phyloP scores from a whole-genome alignment of 1,284 basidiomycete species.

The Marasmius tenuissimus region DNA sequence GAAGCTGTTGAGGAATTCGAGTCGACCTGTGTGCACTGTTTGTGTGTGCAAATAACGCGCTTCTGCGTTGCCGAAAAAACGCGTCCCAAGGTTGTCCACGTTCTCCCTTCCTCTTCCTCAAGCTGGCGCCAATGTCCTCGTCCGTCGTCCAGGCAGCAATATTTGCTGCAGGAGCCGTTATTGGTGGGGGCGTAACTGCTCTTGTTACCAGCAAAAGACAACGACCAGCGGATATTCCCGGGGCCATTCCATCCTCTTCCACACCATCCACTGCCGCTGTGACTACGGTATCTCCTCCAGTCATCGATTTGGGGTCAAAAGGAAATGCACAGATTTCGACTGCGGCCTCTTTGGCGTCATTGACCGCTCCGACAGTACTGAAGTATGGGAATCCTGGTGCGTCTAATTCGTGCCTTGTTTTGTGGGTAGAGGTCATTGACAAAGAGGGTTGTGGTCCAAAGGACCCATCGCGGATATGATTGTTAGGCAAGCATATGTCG shows the following conservation, averaged over 20 bases:
- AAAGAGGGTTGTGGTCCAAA: constrained; percentile 26
- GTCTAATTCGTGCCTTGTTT: constrained; percentile 15
- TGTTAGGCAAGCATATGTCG: constrained; percentile 80
- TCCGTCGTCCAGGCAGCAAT: constrained; percentile 61
- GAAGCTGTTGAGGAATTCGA: not conserved
- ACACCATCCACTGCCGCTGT: not conserved
- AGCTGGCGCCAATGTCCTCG: constrained; percentile 20
- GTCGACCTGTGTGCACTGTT: not conserved
- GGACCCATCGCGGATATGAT: constrained; percentile 86
- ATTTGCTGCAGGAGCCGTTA: constrained; percentile 68
- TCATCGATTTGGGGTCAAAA: constrained; percentile 36
- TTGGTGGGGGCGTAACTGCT: constrained; percentile 67
- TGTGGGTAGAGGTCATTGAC: not conserved
- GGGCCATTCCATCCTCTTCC: constrained; percentile 2
- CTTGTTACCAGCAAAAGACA: constrained; percentile 36
- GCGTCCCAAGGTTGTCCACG: not conserved
- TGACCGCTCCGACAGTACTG: constrained; percentile 40
- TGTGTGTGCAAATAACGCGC: not conserved
- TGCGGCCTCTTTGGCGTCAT: constrained; percentile 22
- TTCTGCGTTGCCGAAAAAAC: not conserved
- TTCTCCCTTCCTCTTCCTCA: too few species aligned
- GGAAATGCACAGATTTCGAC: constrained; percentile 32
- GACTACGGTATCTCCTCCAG: constrained; percentile 21
- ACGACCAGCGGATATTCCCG: constrained; percentile 16
- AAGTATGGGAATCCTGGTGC: constrained; percentile 78